A percentile compares a stretch with the other conserved stretches of the same genome.
phyloP scores from a whole-genome alignment of 2,329 filamentous ascomycete genomes.

The Microdochium bolleyi region DNA sequence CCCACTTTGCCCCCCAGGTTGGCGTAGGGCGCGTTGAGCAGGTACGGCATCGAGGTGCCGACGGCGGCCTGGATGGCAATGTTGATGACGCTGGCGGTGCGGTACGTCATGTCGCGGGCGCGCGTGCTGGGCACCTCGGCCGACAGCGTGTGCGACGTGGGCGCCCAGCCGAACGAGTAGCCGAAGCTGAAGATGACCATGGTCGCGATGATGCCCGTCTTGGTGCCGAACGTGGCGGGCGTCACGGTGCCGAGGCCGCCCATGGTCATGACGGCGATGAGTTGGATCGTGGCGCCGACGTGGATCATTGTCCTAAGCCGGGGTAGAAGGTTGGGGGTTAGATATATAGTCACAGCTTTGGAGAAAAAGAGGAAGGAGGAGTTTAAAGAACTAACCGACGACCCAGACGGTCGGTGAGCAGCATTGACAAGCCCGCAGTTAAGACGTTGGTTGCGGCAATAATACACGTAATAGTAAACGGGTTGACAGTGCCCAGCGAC shows the following conservation, averaged over 20 bases:
- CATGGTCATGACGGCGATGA: slow-evolving; percentile 22
- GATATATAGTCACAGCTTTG: background rate
- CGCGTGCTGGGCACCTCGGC: slow-evolving; percentile 22
- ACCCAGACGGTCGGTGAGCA: slow-evolving; percentile 11
- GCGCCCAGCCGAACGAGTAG: slow-evolving; percentile 24
- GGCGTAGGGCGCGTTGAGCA: slow-evolving; percentile 25
- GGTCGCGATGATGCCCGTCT: slow-evolving; percentile 20
- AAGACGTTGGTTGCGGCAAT: slow-evolving; percentile 10
- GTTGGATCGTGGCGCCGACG: slow-evolving; percentile 18
- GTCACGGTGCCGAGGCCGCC: slow-evolving; percentile 21
- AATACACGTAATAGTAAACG: slow-evolving; percentile 15
- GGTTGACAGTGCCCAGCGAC: slow-evolving; percentile 16
- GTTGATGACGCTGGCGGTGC: slow-evolving; percentile 18
- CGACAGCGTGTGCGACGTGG: slow-evolving; percentile 23
- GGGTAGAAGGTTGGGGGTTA: slow-evolving; percentile 1
- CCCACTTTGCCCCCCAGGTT: slow-evolving; percentile 23
- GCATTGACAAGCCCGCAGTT: slow-evolving; percentile 7
- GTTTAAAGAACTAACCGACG: slow-evolving; percentile 3
- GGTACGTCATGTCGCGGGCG: slow-evolving; percentile 21
- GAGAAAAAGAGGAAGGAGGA: background rate
- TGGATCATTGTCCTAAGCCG: slow-evolving; percentile 10
- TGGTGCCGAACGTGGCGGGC: background rate
- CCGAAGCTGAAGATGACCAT: slow-evolving; percentile 20
- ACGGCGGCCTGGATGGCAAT: slow-evolving; percentile 22
- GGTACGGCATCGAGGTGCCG: slow-evolving; percentile 27